These are phyloP conservation scores for Clavariopsis aquatica DNA, from an alignment of 495 filamentous ascomycete genomes.

Conservation along the genomic window DNA sequence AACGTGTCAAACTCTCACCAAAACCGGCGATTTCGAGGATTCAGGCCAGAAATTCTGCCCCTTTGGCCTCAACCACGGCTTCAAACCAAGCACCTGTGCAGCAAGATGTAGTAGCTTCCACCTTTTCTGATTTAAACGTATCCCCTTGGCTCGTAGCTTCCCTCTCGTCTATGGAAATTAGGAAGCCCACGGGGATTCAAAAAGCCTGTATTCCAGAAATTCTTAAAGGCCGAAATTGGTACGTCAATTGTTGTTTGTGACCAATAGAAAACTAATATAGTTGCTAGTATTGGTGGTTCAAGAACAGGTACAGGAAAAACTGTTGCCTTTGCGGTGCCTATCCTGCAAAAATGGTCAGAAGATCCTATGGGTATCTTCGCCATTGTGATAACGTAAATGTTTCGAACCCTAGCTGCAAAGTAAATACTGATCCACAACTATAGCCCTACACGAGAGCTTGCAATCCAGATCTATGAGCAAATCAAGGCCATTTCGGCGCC, in stretches of 20 bases:
- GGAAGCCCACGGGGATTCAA: constrained; percentile 87
- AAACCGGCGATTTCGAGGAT: constrained; percentile 23
- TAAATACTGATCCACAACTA: background rate
- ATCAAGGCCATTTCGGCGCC: constrained; percentile 86
- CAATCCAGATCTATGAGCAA: constrained; percentile 94
- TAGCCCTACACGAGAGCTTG: constrained; percentile 64
- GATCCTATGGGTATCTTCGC: constrained; percentile 92
- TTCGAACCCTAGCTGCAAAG: background rate
- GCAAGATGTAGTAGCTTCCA: constrained; percentile 52
- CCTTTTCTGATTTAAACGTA: constrained; percentile 73
- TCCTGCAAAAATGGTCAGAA: constrained; percentile 88
- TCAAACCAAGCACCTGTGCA: background rate
- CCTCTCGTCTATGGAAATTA: constrained; percentile 82
- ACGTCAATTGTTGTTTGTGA: constrained; percentile 50
- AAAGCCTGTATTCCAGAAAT: constrained; percentile 88
- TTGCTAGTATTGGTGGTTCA: constrained; percentile 72
- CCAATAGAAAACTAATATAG: no score
- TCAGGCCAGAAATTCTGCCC: constrained; percentile 27
- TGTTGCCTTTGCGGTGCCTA: constrained; percentile 91
- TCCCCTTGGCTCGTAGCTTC: constrained; percentile 88
- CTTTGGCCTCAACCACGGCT: background rate
- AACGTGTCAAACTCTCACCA: constrained; percentile 30
- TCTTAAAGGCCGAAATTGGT: constrained; percentile 80
- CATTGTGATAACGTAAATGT: constrained; percentile 73
- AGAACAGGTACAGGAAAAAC: constrained; percentile 98